phyloP scores from a whole-genome alignment of 768 basidiomycete genomes.

The Mycena galericulata region DNA sequence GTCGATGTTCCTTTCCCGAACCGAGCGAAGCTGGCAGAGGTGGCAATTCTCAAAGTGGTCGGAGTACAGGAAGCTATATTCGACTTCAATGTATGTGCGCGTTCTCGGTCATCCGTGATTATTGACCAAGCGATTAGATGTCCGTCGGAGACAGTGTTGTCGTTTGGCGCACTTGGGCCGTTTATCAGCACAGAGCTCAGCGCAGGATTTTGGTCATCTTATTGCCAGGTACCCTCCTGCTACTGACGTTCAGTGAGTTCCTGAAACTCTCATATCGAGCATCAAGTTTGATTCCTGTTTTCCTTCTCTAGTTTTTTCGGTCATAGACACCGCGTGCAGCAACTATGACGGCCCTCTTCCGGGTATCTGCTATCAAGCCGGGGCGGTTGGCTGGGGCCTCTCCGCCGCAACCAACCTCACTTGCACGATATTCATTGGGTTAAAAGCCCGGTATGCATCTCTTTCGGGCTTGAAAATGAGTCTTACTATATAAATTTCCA shows the following conservation, averaged over 20 bases:
- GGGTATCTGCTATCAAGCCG: slow-evolving; percentile 11
- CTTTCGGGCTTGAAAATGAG: slow-evolving; percentile 14
- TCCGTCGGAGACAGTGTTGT: slow-evolving; percentile 13
- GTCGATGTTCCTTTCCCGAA: slow-evolving; percentile 18
- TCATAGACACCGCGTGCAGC: slow-evolving; percentile 21
- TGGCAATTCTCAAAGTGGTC: slow-evolving; percentile 9
- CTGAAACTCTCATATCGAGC: slow-evolving; percentile 11
- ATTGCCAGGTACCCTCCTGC: slow-evolving; percentile 19
- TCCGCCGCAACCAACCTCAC: slow-evolving; percentile 22
- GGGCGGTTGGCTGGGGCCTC: slow-evolving; percentile 10
- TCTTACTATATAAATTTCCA: slow-evolving; percentile 7
- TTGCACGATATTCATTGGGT: slow-evolving; percentile 26
- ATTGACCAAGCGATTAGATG: slow-evolving; percentile 20
- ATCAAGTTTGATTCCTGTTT: slow-evolving; percentile 9
- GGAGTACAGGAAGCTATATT: slow-evolving; percentile 20
- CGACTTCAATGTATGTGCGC: slow-evolving; percentile 22
- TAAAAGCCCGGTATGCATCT: slow-evolving; percentile 23
- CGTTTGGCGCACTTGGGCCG: slow-evolving; percentile 15
- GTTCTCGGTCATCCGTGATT: slow-evolving; percentile 12
- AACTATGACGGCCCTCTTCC: slow-evolving; percentile 22
- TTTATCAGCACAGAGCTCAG: slow-evolving; percentile 9
- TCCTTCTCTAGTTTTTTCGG: slow-evolving; percentile 20
- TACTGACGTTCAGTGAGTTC: slow-evolving; percentile 20
- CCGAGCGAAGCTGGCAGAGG: slow-evolving; percentile 8
- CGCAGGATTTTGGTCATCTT: slow-evolving; percentile 14